phyloP scores from a whole-genome alignment of 441 rosid species.

The Capsella rubella region DNA sequence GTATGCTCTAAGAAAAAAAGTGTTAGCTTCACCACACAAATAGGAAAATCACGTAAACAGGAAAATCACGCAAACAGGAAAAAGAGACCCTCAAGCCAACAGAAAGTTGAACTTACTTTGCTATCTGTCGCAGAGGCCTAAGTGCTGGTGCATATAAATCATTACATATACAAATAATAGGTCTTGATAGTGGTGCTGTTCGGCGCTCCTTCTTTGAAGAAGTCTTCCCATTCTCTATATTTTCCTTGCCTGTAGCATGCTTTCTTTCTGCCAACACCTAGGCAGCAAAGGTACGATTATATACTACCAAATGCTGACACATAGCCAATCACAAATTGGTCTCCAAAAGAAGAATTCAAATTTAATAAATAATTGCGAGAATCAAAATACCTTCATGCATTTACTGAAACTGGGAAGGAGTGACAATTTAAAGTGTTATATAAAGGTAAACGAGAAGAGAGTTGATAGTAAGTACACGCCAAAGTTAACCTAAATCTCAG shows the following conservation, averaged over 20 bases:
- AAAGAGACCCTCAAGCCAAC: slow-evolving; percentile 23
- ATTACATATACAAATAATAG: slow-evolving; percentile 98
- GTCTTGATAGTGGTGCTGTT: slow-evolving; percentile 76
- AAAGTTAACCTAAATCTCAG: slow-evolving; percentile 22
- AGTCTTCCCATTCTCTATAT: slow-evolving; percentile 55
- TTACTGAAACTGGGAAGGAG: background rate
- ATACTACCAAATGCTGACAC: slow-evolving; percentile 24
- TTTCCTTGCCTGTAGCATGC: slow-evolving; percentile 66
- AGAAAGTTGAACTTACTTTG: slow-evolving; percentile 71
- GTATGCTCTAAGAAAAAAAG: slow-evolving; percentile 8
- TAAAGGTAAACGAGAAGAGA: slow-evolving; percentile 22
- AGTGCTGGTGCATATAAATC: slow-evolving; percentile 94
- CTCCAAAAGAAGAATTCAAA: slow-evolving; percentile 8
- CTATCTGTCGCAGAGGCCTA: slow-evolving; percentile 93
- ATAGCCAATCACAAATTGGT: slow-evolving; percentile 9
- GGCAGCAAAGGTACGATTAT: slow-evolving; percentile 32
- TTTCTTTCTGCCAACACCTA: slow-evolving; percentile 85
- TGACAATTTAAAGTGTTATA: background rate
- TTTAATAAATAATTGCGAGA: slow-evolving; percentile 15
- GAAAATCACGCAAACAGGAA: slow-evolving; percentile 20
- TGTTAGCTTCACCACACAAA: background rate
- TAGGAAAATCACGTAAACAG: slow-evolving; percentile 1
- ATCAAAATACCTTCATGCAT: background rate
- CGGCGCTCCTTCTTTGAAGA: slow-evolving; percentile 69
- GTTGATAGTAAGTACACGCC: slow-evolving; percentile 24